These are phyloP conservation scores for Eucalyptus cloeziana DNA, from an alignment of 345 rosid genomes.

Conservation along the genomic window DNA sequence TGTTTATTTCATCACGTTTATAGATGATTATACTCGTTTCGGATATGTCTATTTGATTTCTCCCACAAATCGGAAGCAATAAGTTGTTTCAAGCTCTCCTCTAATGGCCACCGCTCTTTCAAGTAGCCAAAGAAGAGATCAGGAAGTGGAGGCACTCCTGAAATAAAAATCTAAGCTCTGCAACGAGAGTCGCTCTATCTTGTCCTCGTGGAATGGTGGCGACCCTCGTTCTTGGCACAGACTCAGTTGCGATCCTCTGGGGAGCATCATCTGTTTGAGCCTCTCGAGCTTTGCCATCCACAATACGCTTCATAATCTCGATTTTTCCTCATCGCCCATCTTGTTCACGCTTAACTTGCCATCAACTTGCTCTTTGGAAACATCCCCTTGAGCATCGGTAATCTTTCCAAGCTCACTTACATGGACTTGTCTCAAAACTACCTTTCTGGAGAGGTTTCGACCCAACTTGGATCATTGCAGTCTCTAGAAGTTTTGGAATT, in stretches of 20 bases:
- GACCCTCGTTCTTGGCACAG: not conserved
- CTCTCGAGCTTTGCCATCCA: not conserved
- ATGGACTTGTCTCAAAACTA: not conserved
- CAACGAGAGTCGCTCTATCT: not conserved
- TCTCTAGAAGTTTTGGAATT: not conserved
- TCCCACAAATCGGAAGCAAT: too few species aligned
- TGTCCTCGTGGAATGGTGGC: not conserved
- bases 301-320: not conserved
- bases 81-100: not conserved
- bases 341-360: not conserved
- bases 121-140: not conserved
- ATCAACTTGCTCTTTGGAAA: not conserved
- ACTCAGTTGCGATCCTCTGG: too few species aligned
- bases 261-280: not conserved
- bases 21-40: too few species aligned
- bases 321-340: not conserved
- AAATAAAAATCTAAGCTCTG: not conserved
- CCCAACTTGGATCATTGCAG: not conserved
- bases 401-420: not conserved
- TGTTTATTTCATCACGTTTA: too few species aligned
- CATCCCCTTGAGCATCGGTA: not conserved
- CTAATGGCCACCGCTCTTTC: not conserved
- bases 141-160: not conserved
- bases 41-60: too few species aligned
- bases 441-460: not conserved